These are phyloP conservation scores for Bipolaris sorokiniana DNA, from an alignment of 2,329 filamentous ascomycete species.

Conservation along the genomic window DNA sequence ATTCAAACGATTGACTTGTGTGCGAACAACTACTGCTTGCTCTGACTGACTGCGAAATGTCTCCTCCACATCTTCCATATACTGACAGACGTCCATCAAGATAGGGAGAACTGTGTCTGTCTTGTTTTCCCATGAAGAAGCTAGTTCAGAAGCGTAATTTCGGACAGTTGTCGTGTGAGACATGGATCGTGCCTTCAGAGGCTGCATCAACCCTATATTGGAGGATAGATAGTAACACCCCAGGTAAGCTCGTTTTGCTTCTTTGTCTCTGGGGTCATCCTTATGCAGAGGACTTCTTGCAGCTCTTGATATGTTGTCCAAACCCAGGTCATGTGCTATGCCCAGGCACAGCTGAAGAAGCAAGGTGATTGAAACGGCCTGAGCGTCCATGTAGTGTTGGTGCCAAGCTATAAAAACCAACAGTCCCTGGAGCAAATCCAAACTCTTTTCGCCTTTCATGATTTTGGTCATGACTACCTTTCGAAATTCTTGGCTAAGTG, in stretches of 20 bases:
- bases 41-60: slow-evolving; percentile 38
- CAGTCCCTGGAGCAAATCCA: slow-evolving; percentile 43
- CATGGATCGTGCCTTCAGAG: slow-evolving; percentile 30
- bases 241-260: slow-evolving; percentile 44
- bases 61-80: slow-evolving; percentile 46
- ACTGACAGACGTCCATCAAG: slow-evolving; percentile 42
- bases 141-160: slow-evolving; percentile 42
- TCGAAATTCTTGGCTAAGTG: slow-evolving; percentile 45
- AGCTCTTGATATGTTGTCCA: slow-evolving; percentile 34
- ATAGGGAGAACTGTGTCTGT: slow-evolving; percentile 40
- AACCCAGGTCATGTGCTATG: slow-evolving; percentile 39
- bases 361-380: slow-evolving; percentile 43
- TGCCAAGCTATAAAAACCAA: slow-evolving; percentile 48
- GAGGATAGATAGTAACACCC: slow-evolving; percentile 45
- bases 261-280: slow-evolving; percentile 33
- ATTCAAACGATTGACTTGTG: slow-evolving; percentile 42
- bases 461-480: slow-evolving; percentile 45
- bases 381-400: slow-evolving; percentile 46
- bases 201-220: slow-evolving; percentile 36
- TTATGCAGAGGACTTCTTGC: slow-evolving; percentile 28
- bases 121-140: slow-evolving; percentile 38
- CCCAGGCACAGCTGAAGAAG: slow-evolving; percentile 44
- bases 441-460: slow-evolving; percentile 46
- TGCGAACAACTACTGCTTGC: slow-evolving; percentile 38
- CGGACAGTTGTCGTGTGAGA: slow-evolving; percentile 37